Conservation (phyloP, 2,329 filamentous ascomycete genomes). For the Pseudogymnoascus sp. region DNA sequence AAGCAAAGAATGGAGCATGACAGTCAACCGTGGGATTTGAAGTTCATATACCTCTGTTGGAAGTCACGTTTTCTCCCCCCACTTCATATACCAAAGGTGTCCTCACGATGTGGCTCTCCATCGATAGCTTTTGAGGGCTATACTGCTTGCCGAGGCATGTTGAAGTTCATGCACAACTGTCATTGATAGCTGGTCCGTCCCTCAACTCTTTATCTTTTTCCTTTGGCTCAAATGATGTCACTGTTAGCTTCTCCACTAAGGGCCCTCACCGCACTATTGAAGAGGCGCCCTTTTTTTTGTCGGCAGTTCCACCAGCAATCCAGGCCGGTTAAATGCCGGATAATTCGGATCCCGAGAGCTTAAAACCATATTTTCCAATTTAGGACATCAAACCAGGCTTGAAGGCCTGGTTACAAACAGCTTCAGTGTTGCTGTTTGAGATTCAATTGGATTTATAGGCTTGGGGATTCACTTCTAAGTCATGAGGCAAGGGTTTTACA, state of each 20-base stretch:
- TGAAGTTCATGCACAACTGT: neutral
- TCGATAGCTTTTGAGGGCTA: neutral
- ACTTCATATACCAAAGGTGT: neutral
- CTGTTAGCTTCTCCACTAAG: neutral
- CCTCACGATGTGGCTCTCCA: neutral
- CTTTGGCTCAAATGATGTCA: neutral
- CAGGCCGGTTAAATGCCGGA: neutral
- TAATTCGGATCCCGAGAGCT: neutral
- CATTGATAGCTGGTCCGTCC: neutral
- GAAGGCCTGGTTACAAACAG: constrained; percentile 14
- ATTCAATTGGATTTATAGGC: neutral
- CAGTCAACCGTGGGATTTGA: neutral
- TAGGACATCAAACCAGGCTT: neutral
- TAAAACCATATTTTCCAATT: neutral
- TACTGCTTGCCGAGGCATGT: neutral
- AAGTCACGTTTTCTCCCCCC: neutral
- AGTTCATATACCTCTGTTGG: neutral
- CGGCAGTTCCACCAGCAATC: neutral
- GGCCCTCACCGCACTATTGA: neutral
- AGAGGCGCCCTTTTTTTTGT: neutral
- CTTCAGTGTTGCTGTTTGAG: neutral
- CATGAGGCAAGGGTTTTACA: neutral
- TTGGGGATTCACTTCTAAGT: neutral
- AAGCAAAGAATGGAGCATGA: neutral
- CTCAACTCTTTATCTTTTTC: neutral